Evolutionary conservation across 2,329 filamentous ascomycete species (phyloP).

Genomic region (Raffaelea albimanens): DNA sequence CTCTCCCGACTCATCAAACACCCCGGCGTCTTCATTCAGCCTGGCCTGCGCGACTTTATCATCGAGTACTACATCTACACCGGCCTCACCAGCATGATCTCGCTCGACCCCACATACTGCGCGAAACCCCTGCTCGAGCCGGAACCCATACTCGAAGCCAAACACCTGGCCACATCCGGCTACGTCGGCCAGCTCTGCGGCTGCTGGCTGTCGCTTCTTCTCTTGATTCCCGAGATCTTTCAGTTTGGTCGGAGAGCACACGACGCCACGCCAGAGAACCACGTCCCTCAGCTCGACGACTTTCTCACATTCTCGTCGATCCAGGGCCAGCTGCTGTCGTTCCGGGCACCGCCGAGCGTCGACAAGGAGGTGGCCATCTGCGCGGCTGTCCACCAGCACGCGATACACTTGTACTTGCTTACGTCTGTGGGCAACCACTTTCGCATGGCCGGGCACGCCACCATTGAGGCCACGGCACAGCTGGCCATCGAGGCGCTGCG

Average conservation of each 20-base stretch:
- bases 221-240: slow-evolving; percentile 29
- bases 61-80: slow-evolving; percentile 40
- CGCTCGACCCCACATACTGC: slow-evolving; percentile 23
- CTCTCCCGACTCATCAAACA: slow-evolving; percentile 9
- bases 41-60: slow-evolving; percentile 30
- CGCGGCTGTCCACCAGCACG: slow-evolving; percentile 34
- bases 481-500: slow-evolving; percentile 20
- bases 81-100: slow-evolving; percentile 36
- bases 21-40: slow-evolving; percentile 14
- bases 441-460: neutral
- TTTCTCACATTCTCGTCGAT: slow-evolving; percentile 20
- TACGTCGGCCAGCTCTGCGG: slow-evolving; percentile 29
- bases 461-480: neutral
- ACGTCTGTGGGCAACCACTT: slow-evolving; percentile 3
- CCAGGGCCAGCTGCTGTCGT: slow-evolving; percentile 30
- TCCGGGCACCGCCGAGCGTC: slow-evolving; percentile 25
- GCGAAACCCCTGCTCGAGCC: slow-evolving; percentile 22
- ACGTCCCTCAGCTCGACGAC: neutral
- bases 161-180: slow-evolving; percentile 18
- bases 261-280: slow-evolving; percentile 12
- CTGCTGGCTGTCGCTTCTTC: slow-evolving; percentile 28
- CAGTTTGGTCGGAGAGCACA: slow-evolving; percentile 25
- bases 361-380: slow-evolving; percentile 28
- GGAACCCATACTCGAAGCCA: slow-evolving; percentile 21
- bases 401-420: slow-evolving; percentile 31